These are phyloP conservation scores for Phlebiopsis flavidoalba DNA, from an alignment of 768 basidiomycete genomes.

Conservation along the genomic window DNA sequence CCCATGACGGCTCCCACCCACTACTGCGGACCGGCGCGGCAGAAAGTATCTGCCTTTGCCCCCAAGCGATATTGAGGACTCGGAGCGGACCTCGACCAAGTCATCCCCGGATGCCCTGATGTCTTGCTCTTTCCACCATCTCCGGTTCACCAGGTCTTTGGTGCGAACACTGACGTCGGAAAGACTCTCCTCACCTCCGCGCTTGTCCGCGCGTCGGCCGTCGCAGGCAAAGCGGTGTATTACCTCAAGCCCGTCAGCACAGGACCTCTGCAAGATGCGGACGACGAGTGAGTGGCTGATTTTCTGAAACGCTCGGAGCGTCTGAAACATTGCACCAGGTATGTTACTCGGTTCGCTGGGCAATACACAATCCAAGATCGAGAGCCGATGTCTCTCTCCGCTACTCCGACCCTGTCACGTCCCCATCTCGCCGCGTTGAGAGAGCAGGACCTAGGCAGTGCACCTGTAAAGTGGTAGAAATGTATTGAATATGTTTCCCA, in stretches of 20 bases:
- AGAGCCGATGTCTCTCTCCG: constrained; percentile 73
- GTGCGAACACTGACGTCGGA: constrained; percentile 94
- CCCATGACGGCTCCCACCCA: not conserved
- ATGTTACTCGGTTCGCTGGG: constrained; percentile 53
- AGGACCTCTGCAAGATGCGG: constrained; percentile 73
- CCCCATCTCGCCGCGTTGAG: constrained; percentile 82
- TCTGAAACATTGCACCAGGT: constrained; percentile 38
- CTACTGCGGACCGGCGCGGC: not conserved
- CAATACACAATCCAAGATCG: constrained; percentile 35
- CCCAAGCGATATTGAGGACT: no score
- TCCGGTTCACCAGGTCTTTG: constrained; percentile 91
- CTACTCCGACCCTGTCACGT: constrained; percentile 85
- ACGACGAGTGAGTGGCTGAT: constrained; percentile 59
- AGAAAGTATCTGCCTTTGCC: not conserved
- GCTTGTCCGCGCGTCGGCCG: constrained; percentile 73
- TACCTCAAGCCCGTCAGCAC: constrained; percentile 93
- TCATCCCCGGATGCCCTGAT: constrained; percentile 31
- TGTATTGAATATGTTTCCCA: not conserved
- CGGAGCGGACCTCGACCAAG: not conserved
- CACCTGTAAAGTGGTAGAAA: not conserved
- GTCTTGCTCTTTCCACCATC: constrained; percentile 81
- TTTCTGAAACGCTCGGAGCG: not conserved
- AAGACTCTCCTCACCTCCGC: constrained; percentile 90
- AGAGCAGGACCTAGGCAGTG: constrained; percentile 27
- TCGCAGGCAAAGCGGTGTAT: constrained; percentile 44